A percentile compares a stretch with the other conserved stretches of the same genome.
phyloP scores from a whole-genome alignment of 495 filamentous ascomycete genomes.

The Podospora bellae-mahoneyi region DNA sequence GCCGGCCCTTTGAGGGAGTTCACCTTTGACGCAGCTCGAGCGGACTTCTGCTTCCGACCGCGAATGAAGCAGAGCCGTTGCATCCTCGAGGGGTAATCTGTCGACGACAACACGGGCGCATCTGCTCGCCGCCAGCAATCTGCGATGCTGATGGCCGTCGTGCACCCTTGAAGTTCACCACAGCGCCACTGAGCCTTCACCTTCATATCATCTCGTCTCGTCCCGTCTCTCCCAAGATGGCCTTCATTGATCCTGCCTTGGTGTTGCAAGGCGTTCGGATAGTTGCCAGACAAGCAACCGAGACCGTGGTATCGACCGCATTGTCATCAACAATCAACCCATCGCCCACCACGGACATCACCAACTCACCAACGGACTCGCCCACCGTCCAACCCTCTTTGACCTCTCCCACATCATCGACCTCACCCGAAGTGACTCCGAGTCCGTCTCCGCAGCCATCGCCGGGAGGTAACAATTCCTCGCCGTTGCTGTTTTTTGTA shows the following conservation, averaged over 20 bases:
- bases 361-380: not conserved
- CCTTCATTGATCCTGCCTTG: conserved; percentile 27
- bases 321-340: not conserved
- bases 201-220: conserved; percentile 11
- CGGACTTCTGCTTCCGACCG: not conserved
- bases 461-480: conserved; percentile 58
- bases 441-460: conserved; percentile 19
- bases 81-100: not conserved
- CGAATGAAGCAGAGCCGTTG: not conserved
- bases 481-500: conserved; percentile 93
- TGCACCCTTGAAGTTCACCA: conserved; percentile 23
- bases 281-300: conserved; percentile 28
- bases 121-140: conserved; percentile 15
- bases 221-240: conserved; percentile 24
- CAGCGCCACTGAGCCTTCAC: conserved; percentile 20
- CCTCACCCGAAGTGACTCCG: not conserved
- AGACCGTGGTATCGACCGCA: not conserved
- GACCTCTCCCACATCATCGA: not conserved
- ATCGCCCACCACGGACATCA: conserved; percentile 4
- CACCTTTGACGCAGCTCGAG: conserved; percentile 11
- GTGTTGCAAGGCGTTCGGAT: conserved; percentile 27
- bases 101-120: conserved; percentile 13
- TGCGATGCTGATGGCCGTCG: conserved; percentile 30
- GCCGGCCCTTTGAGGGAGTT: conserved; percentile 21
- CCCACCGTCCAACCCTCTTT: not conserved